Conservation (phyloP, 306 rosid species). For the Quercus rubra region DNA sequence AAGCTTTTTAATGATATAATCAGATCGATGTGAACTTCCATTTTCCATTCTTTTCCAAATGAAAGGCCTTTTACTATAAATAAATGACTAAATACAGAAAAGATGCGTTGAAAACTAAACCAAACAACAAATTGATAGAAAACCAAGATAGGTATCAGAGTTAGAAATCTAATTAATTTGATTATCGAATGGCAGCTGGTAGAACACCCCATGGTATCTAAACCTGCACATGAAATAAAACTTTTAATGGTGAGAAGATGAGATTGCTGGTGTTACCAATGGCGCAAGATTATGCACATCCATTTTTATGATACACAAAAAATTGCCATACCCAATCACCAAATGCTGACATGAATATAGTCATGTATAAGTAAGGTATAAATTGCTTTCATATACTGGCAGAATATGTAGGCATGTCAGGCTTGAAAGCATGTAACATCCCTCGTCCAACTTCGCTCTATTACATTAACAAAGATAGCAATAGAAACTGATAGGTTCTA, state of each 20-base stretch:
- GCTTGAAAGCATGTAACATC: conserved; percentile 57
- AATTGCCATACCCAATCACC: too few species aligned
- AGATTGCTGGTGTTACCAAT: too few species aligned
- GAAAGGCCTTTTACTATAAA: not conserved
- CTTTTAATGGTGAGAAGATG: too few species aligned
- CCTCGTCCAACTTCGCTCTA: conserved; percentile 49
- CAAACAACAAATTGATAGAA: not conserved
- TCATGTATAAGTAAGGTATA: not conserved
- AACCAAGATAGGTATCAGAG: not conserved
- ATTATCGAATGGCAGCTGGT: not conserved
- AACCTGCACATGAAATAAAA: not conserved
- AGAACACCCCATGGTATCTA: not conserved
- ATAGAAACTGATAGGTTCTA: conserved; percentile 19
- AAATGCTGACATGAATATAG: not conserved
- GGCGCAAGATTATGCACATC: not conserved
- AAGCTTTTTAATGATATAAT: not conserved
- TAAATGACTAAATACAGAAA: not conserved
- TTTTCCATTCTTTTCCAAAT: not conserved
- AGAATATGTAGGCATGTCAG: conserved; percentile 40
- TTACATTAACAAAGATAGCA: conserved; percentile 19
- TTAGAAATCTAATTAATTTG: not conserved
- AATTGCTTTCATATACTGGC: conserved; percentile 47
- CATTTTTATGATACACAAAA: too few species aligned
- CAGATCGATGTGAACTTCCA: not conserved
- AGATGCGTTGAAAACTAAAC: not conserved